Conservation (phyloP, 202 grass and related monocot genomes). For the Cymbopogon flexuosus region DNA sequence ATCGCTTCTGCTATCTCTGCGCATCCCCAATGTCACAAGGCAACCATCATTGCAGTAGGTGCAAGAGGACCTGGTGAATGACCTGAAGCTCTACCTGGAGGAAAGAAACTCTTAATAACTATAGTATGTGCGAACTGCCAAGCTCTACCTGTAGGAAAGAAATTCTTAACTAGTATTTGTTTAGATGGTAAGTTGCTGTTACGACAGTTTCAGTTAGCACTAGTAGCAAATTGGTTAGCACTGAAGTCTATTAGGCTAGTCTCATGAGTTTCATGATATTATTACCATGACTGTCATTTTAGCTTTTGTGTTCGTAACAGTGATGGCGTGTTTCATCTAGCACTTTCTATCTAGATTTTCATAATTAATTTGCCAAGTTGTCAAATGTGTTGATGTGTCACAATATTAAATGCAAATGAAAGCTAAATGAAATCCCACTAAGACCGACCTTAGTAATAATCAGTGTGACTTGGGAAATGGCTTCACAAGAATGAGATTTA, state of each 20-base stretch:
- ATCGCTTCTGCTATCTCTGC: slow-evolving; percentile 72
- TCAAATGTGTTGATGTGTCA: background rate
- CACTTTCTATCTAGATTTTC: no score
- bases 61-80: slow-evolving; percentile 43
- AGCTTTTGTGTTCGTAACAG: background rate
- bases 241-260: background rate
- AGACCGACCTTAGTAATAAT: background rate
- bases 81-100: background rate
- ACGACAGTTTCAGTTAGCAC: background rate
- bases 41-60: slow-evolving; percentile 46
- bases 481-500: background rate
- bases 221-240: background rate
- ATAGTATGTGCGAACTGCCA: background rate
- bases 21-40: slow-evolving; percentile 50
- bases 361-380: background rate
- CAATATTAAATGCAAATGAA: background rate
- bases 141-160: background rate
- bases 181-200: background rate
- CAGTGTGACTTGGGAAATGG: background rate
- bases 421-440: no score
- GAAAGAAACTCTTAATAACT: background rate
- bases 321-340: background rate
- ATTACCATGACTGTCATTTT: no score
- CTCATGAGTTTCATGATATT: no score
- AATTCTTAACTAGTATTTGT: background rate